Evolutionary conservation across 805 yeast genomes (phyloP).

Genomic region (Kodamaea jinghongensis): DNA sequence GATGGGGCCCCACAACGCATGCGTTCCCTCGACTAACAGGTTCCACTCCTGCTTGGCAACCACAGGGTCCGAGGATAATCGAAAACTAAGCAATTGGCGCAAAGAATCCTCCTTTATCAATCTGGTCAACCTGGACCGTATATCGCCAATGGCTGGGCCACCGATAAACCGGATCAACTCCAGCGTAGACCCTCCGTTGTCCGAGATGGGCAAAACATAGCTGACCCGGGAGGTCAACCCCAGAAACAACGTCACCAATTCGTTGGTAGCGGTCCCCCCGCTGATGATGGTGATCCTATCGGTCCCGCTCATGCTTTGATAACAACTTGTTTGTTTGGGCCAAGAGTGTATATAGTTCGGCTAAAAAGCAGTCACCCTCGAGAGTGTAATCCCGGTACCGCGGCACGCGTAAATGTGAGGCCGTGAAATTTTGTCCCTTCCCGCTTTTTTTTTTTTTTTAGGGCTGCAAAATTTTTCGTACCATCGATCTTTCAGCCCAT

Average conservation of each 20-base stretch:
- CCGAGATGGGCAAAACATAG: constrained; percentile 80
- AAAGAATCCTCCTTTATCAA: constrained; percentile 57
- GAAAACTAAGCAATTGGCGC: constrained; percentile 36
- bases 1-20: constrained; percentile 61
- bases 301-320: neutral
- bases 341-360: constrained; percentile 18
- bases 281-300: constrained; percentile 45
- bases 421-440: constrained; percentile 1
- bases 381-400: constrained; percentile 40
- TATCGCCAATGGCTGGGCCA: constrained; percentile 95
- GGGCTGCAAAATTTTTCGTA: constrained; percentile 7
- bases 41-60: constrained; percentile 74
- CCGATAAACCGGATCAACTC: constrained; percentile 84
- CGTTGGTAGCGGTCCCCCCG: constrained; percentile 89
- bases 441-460: neutral
- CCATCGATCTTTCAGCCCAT: neutral
- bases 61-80: constrained; percentile 48
- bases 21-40: constrained; percentile 74
- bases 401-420: constrained; percentile 23
- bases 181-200: constrained; percentile 93
- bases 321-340: neutral
- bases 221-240: constrained; percentile 45
- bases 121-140: constrained; percentile 75
- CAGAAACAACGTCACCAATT: constrained; percentile 59
- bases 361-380: constrained; percentile 39